Conservation (phyloP, 345 rosid species). For the Ricinus communis region DNA sequence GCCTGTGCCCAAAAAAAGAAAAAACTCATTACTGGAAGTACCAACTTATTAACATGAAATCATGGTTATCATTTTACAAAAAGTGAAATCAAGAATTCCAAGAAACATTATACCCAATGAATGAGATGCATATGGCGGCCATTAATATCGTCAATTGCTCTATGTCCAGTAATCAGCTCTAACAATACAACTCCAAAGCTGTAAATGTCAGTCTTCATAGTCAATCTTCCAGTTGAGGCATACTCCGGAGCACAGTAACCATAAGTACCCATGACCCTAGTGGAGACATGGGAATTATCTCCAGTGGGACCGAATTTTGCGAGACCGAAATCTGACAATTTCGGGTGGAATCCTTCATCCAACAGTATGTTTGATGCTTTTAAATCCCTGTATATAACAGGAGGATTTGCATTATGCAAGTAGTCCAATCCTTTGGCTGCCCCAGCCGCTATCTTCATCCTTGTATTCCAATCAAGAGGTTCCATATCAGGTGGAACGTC, state of each 20-base stretch:
- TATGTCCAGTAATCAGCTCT: slow-evolving; percentile 25
- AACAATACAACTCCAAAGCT: slow-evolving; percentile 20
- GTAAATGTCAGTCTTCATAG: slow-evolving; percentile 24
- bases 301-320: slow-evolving; percentile 23
- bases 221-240: slow-evolving; percentile 19
- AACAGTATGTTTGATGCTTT: slow-evolving; percentile 24
- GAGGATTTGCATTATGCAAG: slow-evolving; percentile 19
- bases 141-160: slow-evolving; percentile 16
- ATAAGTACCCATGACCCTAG: slow-evolving; percentile 25
- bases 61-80: too few relatives aligned
- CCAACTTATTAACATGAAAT: too few relatives aligned
- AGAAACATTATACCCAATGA: slow-evolving; percentile 12
- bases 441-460: slow-evolving; percentile 22
- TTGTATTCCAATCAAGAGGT: slow-evolving; percentile 22
- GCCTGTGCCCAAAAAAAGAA: slow-evolving; percentile 11
- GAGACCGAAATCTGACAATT: slow-evolving; percentile 28
- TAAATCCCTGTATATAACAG: slow-evolving; percentile 20
- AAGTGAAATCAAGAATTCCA: too few relatives aligned
- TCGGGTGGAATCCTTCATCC: slow-evolving; percentile 16
- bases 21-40: too few relatives aligned
- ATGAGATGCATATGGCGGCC: slow-evolving; percentile 8
- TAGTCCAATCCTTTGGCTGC: slow-evolving; percentile 22
- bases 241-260: slow-evolving; percentile 27
- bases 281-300: slow-evolving; percentile 22
- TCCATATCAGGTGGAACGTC: slow-evolving; percentile 7